Conservation (phyloP, 352 stramenopile genomes). For the Achlya hypogyna region DNA sequence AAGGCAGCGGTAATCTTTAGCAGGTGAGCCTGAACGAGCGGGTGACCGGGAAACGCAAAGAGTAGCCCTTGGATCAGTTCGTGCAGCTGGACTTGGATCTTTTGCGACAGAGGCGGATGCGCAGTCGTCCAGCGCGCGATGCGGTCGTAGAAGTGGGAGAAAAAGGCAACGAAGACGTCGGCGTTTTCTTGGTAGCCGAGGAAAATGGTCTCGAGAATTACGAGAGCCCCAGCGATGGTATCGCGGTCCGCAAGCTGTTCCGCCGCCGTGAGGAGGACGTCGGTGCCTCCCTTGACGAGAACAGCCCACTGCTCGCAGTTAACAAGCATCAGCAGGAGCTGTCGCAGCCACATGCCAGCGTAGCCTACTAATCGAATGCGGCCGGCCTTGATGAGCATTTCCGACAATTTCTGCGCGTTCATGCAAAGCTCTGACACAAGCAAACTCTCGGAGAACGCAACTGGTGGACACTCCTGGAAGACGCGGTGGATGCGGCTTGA, state of each 20-base stretch:
- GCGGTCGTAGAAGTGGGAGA: conserved; percentile 17
- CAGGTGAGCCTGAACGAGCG: conserved; percentile 9
- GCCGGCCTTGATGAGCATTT: conserved; percentile 12
- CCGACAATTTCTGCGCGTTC: neutral
- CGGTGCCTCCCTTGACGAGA: conserved; percentile 12
- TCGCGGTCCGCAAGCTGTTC: conserved; percentile 2
- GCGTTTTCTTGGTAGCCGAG: conserved; percentile 18
- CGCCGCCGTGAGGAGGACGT: conserved; percentile 7
- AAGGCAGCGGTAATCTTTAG: neutral
- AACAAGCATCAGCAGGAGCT: conserved; percentile 8
- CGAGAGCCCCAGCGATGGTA: neutral
- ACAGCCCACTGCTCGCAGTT: conserved; percentile 4
- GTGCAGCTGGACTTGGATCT: neutral
- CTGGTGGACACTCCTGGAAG: neutral
- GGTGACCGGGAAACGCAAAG: conserved; percentile 17
- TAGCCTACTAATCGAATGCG: conserved; percentile 5
- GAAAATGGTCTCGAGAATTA: conserved; percentile 19
- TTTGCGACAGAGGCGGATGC: neutral
- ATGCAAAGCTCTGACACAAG: conserved; percentile 1
- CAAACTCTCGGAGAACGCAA: neutral
- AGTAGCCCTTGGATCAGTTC: conserved; percentile 10
- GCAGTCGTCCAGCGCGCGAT: neutral
- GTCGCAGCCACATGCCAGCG: neutral
- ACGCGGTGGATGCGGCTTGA: neutral
- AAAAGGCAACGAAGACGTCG: conserved; percentile 14